These are phyloP conservation scores for Talaromyces thailandensis DNA, from an alignment of 495 filamentous ascomycete genomes.

Conservation along the genomic window DNA sequence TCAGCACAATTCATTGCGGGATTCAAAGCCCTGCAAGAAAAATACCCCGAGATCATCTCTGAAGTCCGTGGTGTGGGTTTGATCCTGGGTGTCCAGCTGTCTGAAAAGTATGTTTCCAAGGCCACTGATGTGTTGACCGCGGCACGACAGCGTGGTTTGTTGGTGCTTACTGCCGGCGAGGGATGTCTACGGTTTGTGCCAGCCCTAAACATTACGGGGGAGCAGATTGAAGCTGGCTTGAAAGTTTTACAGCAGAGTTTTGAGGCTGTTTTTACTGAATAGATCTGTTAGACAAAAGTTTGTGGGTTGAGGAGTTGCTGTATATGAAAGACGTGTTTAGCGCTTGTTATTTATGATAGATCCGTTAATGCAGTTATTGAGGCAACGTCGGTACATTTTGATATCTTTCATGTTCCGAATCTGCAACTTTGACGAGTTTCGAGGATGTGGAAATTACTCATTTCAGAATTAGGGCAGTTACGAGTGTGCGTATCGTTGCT, in stretches of 20 bases:
- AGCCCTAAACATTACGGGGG: constrained; percentile 64
- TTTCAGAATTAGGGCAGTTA: too few relatives aligned
- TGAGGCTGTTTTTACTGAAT: not conserved
- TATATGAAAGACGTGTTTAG: not conserved
- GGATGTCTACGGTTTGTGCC: constrained; percentile 87
- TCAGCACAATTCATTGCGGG: constrained; percentile 52
- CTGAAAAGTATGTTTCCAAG: constrained; percentile 51
- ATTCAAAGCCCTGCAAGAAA: constrained; percentile 52
- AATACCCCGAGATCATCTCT: constrained; percentile 61
- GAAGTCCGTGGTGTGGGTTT: constrained; percentile 79
- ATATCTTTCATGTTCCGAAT: too few relatives aligned
- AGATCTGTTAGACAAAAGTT: not conserved
- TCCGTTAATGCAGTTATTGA: too few relatives aligned
- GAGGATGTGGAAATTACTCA: too few relatives aligned
- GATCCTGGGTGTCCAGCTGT: constrained; percentile 78
- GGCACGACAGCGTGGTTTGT: constrained; percentile 75
- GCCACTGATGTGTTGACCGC: constrained; percentile 60
- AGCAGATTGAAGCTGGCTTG: constrained; percentile 68
- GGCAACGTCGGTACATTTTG: too few relatives aligned
- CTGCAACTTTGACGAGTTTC: too few relatives aligned
- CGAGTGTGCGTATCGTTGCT: too few relatives aligned
- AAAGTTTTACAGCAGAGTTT: constrained; percentile 55
- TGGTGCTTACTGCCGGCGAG: constrained; percentile 85
- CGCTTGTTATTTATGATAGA: not conserved
- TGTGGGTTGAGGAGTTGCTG: not conserved